Evolutionary conservation across 805 yeast species (phyloP), one percentile per base, ranked within the genome.

Genomic region (Myxozyma vanderwaltii): DNA sequence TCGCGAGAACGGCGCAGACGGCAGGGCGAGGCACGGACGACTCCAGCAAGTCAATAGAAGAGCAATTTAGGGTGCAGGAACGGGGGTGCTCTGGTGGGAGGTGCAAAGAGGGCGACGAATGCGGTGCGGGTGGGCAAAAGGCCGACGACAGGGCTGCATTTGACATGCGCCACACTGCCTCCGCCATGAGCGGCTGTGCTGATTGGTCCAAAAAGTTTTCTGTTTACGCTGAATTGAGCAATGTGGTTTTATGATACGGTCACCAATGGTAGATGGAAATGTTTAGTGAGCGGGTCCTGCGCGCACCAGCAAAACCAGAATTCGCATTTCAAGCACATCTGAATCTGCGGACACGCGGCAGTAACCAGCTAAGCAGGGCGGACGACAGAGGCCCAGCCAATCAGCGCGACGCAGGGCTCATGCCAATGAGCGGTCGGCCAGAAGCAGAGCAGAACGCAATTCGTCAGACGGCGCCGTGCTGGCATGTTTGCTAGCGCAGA

Each of bases 381-480:
- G n/a, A 13, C n/a, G 41, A n/a, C 41, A 8, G 45, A 23, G 15
- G 45, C 5, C 26, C 45, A 44, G 15, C 33, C 48, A 44, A 23
- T 23, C 33, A 26, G 10, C 10, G 33, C 35, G n/a, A 31, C 35
- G 21, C 21, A 15, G 17, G 33, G 33, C 27, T 2, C n/a, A 46
- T 29, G 39, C 15, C 50, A n/a, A 38, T 17, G 4, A 8, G 21
- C 21, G 26, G 23, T 24, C n/a, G 39, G 17, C 23, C 50, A 23
- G n/a, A n/a, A n/a, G n/a, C n/a, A n/a, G n/a, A n/a, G n/a, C 50
- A 31, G 39, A 27, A 35, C 27, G 36, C 36, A 7, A 44, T 44
- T 44, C 48, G 47, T 33, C 19, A 29, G n/a, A n/a, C n/a, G n/a
- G 33, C 47, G 33, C 47, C 48, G 33, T 44, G 48, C 48, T 46